Base-by-base conservation (phyloP, 2,329 filamentous ascomycete genomes). In the Trichoderma cornu-damae region DNA sequence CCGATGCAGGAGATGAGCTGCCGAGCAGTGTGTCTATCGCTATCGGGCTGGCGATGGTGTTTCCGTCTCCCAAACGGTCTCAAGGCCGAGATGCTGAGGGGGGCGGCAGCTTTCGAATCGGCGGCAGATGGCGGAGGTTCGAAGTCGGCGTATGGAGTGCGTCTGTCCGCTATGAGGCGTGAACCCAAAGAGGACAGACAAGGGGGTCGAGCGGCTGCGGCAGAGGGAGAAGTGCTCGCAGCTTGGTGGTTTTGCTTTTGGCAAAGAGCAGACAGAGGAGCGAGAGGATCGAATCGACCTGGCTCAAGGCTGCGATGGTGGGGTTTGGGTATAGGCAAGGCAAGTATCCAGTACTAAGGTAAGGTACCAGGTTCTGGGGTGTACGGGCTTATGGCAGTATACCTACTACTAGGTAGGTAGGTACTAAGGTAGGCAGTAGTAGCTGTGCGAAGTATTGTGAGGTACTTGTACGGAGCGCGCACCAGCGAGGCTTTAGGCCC, bases 291-390 rank as follows among this genome's bases (percentile, higher is more conserved):
- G 38, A 24, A 24, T 40, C 30, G 24, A n/a, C 26, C 57, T 43
- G 43, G 44, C 42, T 34, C 58, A 51, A 62, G 59, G 60, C 61
- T 61, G 63, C 56, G 57, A 62, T 63, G 59, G 63, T 59, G 60
- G 60, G 59, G 61, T 58, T 47, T 46, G 42, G 56, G 32, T 48
- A 24, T 32, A 16, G 32, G n/a, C n/a, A n/a, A n/a, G n/a, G n/a
- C n/a, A n/a, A n/a, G 30, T 50, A 32, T 12, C 28, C 9, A 30
- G 28, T 30, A 6, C 28, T 30, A 30, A 30, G 28, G 28, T 9
- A 30, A 7, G 28, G 9, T 30, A n/a, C n/a, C n/a, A n/a, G n/a
- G n/a, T n/a, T n/a, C n/a, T n/a, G n/a, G n/a, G n/a, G n/a, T n/a
- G n/a, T n/a, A n/a, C n/a, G n/a, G n/a, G n/a, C n/a, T n/a, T n/a